Evolutionary conservation across 2,329 filamentous ascomycete species (phyloP).

Genomic region (Botrytis hyacinthi): DNA sequence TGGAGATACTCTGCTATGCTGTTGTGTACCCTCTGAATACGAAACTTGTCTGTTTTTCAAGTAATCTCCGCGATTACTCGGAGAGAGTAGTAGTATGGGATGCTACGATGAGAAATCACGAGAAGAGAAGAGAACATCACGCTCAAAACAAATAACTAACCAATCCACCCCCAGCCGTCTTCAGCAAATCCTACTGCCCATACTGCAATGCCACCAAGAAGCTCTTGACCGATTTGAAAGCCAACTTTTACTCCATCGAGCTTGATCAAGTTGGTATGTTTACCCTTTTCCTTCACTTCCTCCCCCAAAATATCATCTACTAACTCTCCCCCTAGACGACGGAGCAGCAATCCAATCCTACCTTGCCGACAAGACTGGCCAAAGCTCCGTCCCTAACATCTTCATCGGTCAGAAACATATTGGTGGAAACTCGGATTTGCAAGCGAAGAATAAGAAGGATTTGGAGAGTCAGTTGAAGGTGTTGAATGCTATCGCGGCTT

Average conservation of each 20-base stretch:
- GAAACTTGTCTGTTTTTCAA: not conserved
- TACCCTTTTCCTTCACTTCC: not conserved
- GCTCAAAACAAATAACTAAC: not conserved
- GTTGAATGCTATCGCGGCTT: constrained; percentile 53
- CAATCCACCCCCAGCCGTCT: constrained; percentile 62
- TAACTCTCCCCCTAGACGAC: constrained; percentile 57
- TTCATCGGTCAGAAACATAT: constrained; percentile 91
- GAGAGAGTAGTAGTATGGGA: no score
- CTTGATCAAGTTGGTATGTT: constrained; percentile 73
- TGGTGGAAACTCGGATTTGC: constrained; percentile 90
- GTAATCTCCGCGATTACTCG: no score
- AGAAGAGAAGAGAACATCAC: no score
- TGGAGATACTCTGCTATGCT: no score
- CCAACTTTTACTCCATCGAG: constrained; percentile 75
- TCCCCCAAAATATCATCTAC: not conserved
- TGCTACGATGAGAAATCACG: not conserved
- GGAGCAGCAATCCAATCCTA: constrained; percentile 80
- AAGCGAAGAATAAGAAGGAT: constrained; percentile 60
- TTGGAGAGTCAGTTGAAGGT: constrained; percentile 63
- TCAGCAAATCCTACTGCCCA: constrained; percentile 96
- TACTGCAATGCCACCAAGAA: constrained; percentile 82
- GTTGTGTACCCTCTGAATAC: no score
- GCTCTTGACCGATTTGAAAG: constrained; percentile 65
- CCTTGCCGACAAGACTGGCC: constrained; percentile 74
- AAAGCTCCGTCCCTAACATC: constrained; percentile 92